phyloP scores from a whole-genome alignment of 2,329 filamentous ascomycete genomes.

The Hypomyces perniciosus region DNA sequence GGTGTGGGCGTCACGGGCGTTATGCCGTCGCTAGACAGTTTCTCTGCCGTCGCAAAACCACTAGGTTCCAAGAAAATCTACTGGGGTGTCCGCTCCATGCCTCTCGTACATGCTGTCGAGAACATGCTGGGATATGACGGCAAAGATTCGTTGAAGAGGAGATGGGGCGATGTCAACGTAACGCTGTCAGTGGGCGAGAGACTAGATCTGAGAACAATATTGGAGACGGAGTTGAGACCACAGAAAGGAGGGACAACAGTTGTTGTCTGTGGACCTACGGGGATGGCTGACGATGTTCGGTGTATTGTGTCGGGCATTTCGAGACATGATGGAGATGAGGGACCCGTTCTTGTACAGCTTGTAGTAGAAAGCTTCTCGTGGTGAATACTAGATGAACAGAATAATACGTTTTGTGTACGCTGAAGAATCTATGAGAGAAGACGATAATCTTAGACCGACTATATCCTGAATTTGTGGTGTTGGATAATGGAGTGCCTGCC shows the following conservation, averaged over 20 bases:
- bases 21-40: slow-evolving; percentile 19
- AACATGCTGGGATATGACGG: slow-evolving; percentile 14
- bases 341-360: slow-evolving; percentile 13
- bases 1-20: slow-evolving; percentile 27
- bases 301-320: slow-evolving; percentile 12
- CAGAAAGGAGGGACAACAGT: slow-evolving; percentile 16
- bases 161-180: slow-evolving; percentile 17
- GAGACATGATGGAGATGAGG: slow-evolving; percentile 3
- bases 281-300: slow-evolving; percentile 20
- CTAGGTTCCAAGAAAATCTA: slow-evolving; percentile 17
- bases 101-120: slow-evolving; percentile 18
- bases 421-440: too few species aligned
- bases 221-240: slow-evolving; percentile 14
- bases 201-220: slow-evolving; percentile 13
- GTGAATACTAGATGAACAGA: neutral
- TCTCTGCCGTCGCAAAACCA: slow-evolving; percentile 7
- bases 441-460: too few species aligned
- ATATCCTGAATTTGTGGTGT: too few species aligned
- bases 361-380: slow-evolving; percentile 14
- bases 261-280: slow-evolving; percentile 19
- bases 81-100: slow-evolving; percentile 18
- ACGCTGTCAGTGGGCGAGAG: slow-evolving; percentile 17
- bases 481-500: too few species aligned
- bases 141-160: slow-evolving; percentile 6
- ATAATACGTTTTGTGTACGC: too few species aligned